Percentiles rank a stretch among this genome's conserved stretches.
Evolutionary conservation across 176 grass and related monocot species (phyloP).

Genomic region (Musa schizocarpa): DNA sequence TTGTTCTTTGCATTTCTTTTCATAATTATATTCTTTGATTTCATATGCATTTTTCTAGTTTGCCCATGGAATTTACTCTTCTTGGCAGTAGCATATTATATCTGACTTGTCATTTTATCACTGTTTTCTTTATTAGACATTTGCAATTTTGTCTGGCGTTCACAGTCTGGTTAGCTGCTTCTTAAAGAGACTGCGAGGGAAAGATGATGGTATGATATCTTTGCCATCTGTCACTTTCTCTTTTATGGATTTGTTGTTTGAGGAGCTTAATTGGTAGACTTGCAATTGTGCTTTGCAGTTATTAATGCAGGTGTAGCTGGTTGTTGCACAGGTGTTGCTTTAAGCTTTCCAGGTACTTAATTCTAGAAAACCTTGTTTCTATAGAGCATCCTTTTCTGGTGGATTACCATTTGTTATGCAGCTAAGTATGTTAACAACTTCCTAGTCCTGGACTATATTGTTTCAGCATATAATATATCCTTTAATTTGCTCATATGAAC

Average conservation of each 20-base stretch:
- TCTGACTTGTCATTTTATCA: background rate
- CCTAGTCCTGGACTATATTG: too few relatives aligned
- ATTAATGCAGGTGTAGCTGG: constrained; percentile 81
- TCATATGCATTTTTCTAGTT: background rate
- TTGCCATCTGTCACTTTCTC: background rate
- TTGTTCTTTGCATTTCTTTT: background rate
- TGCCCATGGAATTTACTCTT: background rate
- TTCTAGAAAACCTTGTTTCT: background rate
- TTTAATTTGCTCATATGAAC: too few relatives aligned
- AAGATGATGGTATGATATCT: constrained; percentile 74
- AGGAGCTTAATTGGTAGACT: constrained; percentile 20
- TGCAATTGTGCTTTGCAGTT: constrained; percentile 36
- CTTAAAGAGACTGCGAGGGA: constrained; percentile 73
- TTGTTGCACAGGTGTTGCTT: constrained; percentile 82
- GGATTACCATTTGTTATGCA: too few relatives aligned
- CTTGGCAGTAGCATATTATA: background rate
- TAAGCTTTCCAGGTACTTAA: constrained; percentile 84
- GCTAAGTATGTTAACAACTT: too few relatives aligned
- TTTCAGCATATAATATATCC: too few relatives aligned
- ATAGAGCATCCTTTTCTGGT: too few relatives aligned
- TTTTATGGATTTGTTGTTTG: background rate
- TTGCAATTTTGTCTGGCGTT: constrained; percentile 86
- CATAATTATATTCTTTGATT: background rate
- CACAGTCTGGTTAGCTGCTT: constrained; percentile 87
- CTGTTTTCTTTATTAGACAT: constrained; percentile 49